A percentile compares a stretch with the other conserved stretches of the same genome.
Conservation (phyloP, 257 asterid species). For the Sherardia arvensis region DNA sequence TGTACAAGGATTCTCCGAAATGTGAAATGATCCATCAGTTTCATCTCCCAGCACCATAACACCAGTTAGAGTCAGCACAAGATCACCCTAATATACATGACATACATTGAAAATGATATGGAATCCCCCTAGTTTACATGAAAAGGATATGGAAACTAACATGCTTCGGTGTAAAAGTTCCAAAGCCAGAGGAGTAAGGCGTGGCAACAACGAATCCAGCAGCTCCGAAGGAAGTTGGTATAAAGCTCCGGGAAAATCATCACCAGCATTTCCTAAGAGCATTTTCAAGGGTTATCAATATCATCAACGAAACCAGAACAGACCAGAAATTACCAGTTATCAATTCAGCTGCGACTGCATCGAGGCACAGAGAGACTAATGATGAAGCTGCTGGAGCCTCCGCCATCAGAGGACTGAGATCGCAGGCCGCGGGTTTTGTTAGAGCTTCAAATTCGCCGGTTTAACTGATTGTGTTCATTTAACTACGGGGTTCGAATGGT, state of each 20-base stretch:
- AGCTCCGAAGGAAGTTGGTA: constrained; percentile 59
- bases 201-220: constrained; percentile 46
- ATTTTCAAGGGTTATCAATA: not conserved
- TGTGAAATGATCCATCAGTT: not conserved
- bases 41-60: not conserved
- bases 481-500: too few relatives aligned
- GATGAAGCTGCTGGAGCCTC: constrained; percentile 29
- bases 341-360: constrained; percentile 43
- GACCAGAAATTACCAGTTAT: constrained; percentile 27
- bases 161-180: constrained; percentile 41
- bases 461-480: too few relatives aligned
- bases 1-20: not conserved
- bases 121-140: not conserved
- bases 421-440: too few relatives aligned
- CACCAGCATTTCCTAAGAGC: constrained; percentile 32
- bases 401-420: constrained; percentile 24
- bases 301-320: not conserved
- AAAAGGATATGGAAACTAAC: constrained; percentile 28
- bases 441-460: too few relatives aligned
- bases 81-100: not conserved
- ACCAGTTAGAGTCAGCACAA: not conserved
- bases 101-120: not conserved
- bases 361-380: constrained; percentile 44
- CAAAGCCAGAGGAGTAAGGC: constrained; percentile 64
- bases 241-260: constrained; percentile 30